A percentile compares a stretch with the other conserved stretches of the same genome.
Evolutionary conservation across 1,284 basidiomycete species (phyloP).

Genomic region (Earliella scabrosa): DNA sequence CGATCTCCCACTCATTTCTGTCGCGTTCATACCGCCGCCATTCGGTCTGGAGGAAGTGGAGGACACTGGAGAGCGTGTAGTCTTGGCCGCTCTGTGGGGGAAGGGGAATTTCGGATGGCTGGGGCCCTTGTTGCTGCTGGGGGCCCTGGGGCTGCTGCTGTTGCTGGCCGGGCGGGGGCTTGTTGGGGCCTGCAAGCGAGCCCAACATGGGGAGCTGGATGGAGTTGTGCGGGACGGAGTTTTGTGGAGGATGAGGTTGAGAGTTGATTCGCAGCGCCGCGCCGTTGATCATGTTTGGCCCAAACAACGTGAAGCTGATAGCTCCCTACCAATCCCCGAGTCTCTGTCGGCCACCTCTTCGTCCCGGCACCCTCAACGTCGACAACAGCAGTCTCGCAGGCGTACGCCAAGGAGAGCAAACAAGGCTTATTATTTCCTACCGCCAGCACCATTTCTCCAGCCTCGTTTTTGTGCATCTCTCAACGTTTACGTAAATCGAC

Average conservation of each 20-base stretch:
- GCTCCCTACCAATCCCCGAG: slow-evolving; percentile 1
- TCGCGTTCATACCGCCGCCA: slow-evolving; percentile 97
- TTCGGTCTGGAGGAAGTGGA: slow-evolving; percentile 98
- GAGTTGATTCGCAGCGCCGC: slow-evolving; percentile 32
- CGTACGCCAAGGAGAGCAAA: not conserved
- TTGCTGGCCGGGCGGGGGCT: slow-evolving; percentile 45
- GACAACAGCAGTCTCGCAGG: slow-evolving; percentile 1
- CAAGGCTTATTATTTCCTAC: slow-evolving; percentile 8
- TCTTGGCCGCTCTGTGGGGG: slow-evolving; percentile 84
- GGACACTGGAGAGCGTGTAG: slow-evolving; percentile 91
- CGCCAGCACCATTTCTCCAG: slow-evolving; percentile 16
- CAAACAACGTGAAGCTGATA: slow-evolving; percentile 26
- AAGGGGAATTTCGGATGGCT: slow-evolving; percentile 64
- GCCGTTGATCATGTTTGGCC: slow-evolving; percentile 36
- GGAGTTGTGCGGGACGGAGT: slow-evolving; percentile 34
- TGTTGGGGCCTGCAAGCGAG: slow-evolving; percentile 50
- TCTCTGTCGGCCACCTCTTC: slow-evolving; percentile 8
- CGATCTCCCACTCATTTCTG: slow-evolving; percentile 99
- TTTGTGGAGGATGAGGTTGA: slow-evolving; percentile 33
- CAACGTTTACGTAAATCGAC: slow-evolving; percentile 28
- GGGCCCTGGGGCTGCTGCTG: slow-evolving; percentile 46
- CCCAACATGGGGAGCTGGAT: slow-evolving; percentile 72
- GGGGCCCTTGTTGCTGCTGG: slow-evolving; percentile 59
- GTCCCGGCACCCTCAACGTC: not conserved
- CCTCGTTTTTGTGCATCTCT: slow-evolving; percentile 26